Conservation (phyloP, 2,329 filamentous ascomycete genomes). For the Penicillium sp. region DNA sequence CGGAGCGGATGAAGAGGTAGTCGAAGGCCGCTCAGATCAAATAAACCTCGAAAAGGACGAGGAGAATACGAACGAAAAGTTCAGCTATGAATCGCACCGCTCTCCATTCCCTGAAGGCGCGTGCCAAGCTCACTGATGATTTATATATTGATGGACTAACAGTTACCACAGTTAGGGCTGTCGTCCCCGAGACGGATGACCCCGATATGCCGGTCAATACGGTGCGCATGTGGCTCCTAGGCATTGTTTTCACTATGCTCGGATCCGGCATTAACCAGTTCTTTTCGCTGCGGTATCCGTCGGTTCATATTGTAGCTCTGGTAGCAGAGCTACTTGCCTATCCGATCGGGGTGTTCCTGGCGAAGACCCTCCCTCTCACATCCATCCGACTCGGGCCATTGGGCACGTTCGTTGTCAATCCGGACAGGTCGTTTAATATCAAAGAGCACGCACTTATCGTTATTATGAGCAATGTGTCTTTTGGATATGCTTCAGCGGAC, state of each 20-base stretch:
- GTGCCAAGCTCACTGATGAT: background rate
- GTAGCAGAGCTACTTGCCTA: slow-evolving; percentile 48
- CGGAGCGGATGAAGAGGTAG: background rate
- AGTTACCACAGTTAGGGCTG: slow-evolving; percentile 20
- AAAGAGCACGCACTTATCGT: slow-evolving; percentile 49
- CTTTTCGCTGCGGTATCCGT: slow-evolving; percentile 49
- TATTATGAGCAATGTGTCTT: slow-evolving; percentile 52
- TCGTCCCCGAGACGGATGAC: slow-evolving; percentile 32
- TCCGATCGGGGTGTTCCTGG: slow-evolving; percentile 43
- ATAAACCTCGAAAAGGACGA: background rate
- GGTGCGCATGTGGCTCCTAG: slow-evolving; percentile 45
- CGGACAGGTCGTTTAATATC: slow-evolving; percentile 47
- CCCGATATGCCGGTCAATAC: slow-evolving; percentile 29
- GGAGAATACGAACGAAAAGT: slow-evolving; percentile 18
- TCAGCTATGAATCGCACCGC: slow-evolving; percentile 26
- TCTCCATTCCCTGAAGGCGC: slow-evolving; percentile 27
- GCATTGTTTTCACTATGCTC: slow-evolving; percentile 43
- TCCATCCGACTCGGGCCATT: slow-evolving; percentile 22
- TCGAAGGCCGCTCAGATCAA: background rate
- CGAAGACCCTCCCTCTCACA: slow-evolving; percentile 41
- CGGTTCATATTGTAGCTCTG: slow-evolving; percentile 47
- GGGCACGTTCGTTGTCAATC: slow-evolving; percentile 36
- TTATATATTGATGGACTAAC: background rate
- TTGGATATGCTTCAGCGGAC: slow-evolving; percentile 47
- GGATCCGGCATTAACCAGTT: slow-evolving; percentile 50